phyloP scores from a whole-genome alignment of 768 basidiomycete genomes.

The Chiua virens region DNA sequence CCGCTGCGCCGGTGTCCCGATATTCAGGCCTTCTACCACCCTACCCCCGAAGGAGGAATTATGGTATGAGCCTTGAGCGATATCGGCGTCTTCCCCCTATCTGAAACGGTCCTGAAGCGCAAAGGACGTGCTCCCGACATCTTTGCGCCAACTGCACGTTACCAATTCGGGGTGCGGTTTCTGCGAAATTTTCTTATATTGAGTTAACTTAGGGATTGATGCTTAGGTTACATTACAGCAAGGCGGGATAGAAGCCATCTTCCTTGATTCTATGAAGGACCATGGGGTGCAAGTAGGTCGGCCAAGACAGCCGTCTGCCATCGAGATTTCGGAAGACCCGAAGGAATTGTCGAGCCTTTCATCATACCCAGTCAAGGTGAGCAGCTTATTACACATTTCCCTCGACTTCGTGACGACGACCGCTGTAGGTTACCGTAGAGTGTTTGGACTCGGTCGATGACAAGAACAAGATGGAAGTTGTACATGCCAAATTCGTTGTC shows the following conservation, averaged over 20 bases:
- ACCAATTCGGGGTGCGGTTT: constrained; percentile 63
- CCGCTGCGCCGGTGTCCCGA: too few relatives aligned
- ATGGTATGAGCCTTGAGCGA: constrained; percentile 39
- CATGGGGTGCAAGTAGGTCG: constrained; percentile 37
- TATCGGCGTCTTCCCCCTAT: neutral
- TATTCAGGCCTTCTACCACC: constrained; percentile 72
- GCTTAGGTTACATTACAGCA: constrained; percentile 39
- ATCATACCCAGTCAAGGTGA: constrained; percentile 34
- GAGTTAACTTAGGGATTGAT: neutral
- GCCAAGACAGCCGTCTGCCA: constrained; percentile 30
- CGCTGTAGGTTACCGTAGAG: constrained; percentile 21
- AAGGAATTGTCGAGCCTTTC: constrained; percentile 34
- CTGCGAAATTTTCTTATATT: neutral
- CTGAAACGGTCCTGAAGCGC: constrained; percentile 42
- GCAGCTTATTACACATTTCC: neutral
- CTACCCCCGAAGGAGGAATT: constrained; percentile 55
- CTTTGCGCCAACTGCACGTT: constrained; percentile 60
- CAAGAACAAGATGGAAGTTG: constrained; percentile 31
- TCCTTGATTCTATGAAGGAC: constrained; percentile 39
- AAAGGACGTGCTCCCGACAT: constrained; percentile 64
- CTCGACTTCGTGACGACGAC: neutral
- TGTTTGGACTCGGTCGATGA: constrained; percentile 23
- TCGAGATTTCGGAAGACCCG: constrained; percentile 37
- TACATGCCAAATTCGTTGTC: constrained; percentile 36
- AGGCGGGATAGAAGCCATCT: constrained; percentile 42